Evolutionary conservation across 75 land plant genomes (phyloP).

Genomic region (Cupressus sempervirens): DNA sequence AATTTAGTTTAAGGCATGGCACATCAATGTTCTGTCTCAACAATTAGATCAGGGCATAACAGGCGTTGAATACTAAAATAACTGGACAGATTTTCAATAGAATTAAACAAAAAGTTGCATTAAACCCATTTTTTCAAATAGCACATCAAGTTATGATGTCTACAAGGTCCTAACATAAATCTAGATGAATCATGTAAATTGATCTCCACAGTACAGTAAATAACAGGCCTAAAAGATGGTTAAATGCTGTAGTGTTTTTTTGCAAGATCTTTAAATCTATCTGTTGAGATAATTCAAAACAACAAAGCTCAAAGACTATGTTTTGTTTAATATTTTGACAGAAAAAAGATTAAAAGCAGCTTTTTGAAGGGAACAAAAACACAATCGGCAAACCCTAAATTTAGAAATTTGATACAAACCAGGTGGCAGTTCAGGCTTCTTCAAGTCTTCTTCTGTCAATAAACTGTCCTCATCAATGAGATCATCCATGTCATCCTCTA

Average conservation of each 20-base stretch:
- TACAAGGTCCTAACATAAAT: background rate
- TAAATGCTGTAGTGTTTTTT: background rate
- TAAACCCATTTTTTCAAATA: background rate
- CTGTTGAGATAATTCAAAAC: background rate
- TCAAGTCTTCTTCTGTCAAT: conserved; percentile 92
- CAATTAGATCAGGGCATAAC: background rate
- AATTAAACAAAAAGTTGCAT: background rate
- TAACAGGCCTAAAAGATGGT: background rate
- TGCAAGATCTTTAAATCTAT: background rate
- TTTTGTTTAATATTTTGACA: no score
- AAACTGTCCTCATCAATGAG: conserved; percentile 91
- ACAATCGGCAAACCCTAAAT: background rate
- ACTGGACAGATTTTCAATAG: background rate
- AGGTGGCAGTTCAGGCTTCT: conserved; percentile 70
- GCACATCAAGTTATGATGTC: background rate
- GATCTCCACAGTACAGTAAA: background rate
- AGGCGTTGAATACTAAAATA: background rate
- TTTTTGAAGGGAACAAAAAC: background rate
- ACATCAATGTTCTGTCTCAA: background rate
- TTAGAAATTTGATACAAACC: background rate
- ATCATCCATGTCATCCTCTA: conserved; percentile 63
- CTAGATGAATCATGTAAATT: background rate
- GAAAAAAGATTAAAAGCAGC: background rate
- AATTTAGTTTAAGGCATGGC: background rate
- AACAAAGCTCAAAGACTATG: background rate